Evolutionary conservation across 1,284 basidiomycete genomes (phyloP), one percentile per base, ranked within the genome.

Genomic region (Inonotus hispidus): DNA sequence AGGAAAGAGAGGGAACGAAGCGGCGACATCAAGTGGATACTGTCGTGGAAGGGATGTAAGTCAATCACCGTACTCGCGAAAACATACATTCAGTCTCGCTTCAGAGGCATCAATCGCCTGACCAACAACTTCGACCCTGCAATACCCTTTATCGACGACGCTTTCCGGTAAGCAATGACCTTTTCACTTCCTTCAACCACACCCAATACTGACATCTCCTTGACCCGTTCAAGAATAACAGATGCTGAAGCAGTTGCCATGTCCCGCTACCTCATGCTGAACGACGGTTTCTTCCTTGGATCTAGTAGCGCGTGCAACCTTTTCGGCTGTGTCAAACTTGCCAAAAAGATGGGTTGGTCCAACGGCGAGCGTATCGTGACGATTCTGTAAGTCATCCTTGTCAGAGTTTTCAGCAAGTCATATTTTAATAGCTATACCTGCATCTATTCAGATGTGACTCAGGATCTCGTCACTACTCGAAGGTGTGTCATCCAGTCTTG

Each of bases 291-390:
- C 10, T 98, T 98, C 75, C 79, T 99, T 23, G 97, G 97, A 3
- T 98, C 94, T 0, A 97, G 93, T 60, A 95, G 93, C 66, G 96
- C 97, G 0, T 97, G 95, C 70, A 99, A 99, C 71, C 81, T 98
- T 37, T 85, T 98, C 14, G 92, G 95, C 0, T 93, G 90, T 65
- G 82, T 98, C 11, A 87, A 88, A 67, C 76, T 93, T 4, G 86
- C 82, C 0, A 87, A 87, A 68, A 82, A 82, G 66, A 81, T 88
- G 77, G 82, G 82, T 6, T 88, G 86, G 85, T 75, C 73, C 35
- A 75, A 84, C 46, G 80, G 87, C 49, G 77, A 88, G 73, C 78
- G 79, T 6, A 69, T 96, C 39, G 92, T 92, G n/a, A 96, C 94
- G 0, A 85, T 96, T 58, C 68, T 96, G 87, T 94, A 68, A 66